phyloP scores from a whole-genome alignment of 345 rosid genomes.

The Syzygium jambos region DNA sequence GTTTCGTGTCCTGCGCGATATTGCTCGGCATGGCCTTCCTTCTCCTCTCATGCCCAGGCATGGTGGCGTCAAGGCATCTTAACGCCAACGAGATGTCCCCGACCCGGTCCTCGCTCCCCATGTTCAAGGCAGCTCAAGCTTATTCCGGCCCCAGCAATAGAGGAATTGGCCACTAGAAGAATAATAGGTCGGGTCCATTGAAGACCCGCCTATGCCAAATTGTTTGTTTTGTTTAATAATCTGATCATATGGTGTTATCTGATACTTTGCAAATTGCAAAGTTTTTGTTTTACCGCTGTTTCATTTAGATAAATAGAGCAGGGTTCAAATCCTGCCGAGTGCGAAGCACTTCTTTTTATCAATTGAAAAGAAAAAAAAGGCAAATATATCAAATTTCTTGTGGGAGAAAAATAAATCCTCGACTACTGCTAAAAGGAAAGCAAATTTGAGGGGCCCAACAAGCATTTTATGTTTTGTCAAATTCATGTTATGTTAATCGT shows the following conservation, averaged over 20 bases:
- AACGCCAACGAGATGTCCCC: not conserved
- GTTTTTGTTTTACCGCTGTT: not conserved
- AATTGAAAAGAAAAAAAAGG: not conserved
- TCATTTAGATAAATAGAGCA: not conserved
- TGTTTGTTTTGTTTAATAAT: not conserved
- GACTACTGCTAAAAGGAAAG: not conserved
- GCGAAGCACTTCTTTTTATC: not conserved
- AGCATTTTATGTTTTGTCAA: not conserved
- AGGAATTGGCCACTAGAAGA: slow-evolving; percentile 1
- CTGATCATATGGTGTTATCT: not conserved
- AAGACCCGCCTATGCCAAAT: not conserved
- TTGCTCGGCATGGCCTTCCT: not conserved
- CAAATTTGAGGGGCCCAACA: not conserved
- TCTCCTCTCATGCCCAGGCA: not conserved
- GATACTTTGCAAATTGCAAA: not conserved
- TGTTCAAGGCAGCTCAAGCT: not conserved
- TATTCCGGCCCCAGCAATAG: not conserved
- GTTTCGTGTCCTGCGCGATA: not conserved
- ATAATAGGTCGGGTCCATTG: not conserved
- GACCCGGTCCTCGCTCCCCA: not conserved
- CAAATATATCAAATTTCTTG: not conserved
- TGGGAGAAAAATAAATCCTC: not conserved
- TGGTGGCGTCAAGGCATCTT: not conserved
- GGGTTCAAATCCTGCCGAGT: not conserved
- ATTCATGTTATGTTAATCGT: not conserved